Evolutionary conservation across 345 rosid species (phyloP), one percentile per base, ranked within the genome.

Genomic region (Brassica carinata): DNA sequence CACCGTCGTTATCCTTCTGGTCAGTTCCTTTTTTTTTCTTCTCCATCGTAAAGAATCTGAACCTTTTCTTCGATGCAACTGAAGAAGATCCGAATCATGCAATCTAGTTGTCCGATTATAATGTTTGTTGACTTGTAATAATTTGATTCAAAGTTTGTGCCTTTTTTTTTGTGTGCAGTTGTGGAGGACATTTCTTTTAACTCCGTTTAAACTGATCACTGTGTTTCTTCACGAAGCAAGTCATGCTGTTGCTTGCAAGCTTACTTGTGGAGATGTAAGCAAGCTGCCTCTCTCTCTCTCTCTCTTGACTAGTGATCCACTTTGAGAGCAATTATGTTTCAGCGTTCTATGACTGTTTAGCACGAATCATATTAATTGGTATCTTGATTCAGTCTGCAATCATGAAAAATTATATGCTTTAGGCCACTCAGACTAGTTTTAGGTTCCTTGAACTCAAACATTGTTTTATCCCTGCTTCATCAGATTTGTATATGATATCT

Each of bases 161-260:
- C 48, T 0, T 8, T 71, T 57, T 76, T 19, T 76, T 19, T 59
- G 31, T 72, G 8, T 43, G 36, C 83, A 95, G 99, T 86, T 93
- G 59, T 96, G 99, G 99, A 90, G 99, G 87, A 96, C 99, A 5
- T 68, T 96, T 14, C 81, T 96, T 2, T 75, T 96, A 87, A 90
- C 87, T 13, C 99, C 99, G 13, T 95, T 93, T 80, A 96, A 96
- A 93, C 96, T 93, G 77, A 96, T 96, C 72, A 93, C 99, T 0
- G 98, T 96, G 31, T 96, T 93, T 83, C 76, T 96, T 65, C 99
- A 93, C 53, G 99, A 96, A 86, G 98, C 92, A 11, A 96, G 99
- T 84, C 99, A 96, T 86, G 99, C 99, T 3, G 84, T 91, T 75
- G 99, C 98, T 73, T 93, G 99, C 84, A 96, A 83, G 85, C 98